A percentile compares a stretch with the other conserved stretches of the same genome.
phyloP scores from a whole-genome alignment of 768 basidiomycete species.

The Termitomyces sp. region DNA sequence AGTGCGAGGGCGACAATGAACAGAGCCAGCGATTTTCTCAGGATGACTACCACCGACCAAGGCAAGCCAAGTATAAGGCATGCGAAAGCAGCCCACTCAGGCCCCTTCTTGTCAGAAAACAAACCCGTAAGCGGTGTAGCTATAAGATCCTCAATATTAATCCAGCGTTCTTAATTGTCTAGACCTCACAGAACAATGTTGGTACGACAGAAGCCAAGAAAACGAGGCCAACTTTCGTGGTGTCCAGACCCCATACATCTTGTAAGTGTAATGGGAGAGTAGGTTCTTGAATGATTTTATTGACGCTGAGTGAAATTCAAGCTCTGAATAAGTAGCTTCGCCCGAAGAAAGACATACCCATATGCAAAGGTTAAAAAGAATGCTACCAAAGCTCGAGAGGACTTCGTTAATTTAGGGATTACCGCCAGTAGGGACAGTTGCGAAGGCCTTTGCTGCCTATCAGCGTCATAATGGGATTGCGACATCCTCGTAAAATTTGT shows the following conservation, averaged over 20 bases:
- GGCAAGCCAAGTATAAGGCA: constrained; percentile 54
- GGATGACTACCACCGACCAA: constrained; percentile 56
- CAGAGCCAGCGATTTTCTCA: constrained; percentile 41
- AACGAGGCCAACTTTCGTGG: constrained; percentile 59
- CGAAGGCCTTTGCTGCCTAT: constrained; percentile 1
- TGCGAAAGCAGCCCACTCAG: constrained; percentile 49
- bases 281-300: constrained; percentile 51
- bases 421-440: constrained; percentile 37
- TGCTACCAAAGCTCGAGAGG: constrained; percentile 46
- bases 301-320: constrained; percentile 29
- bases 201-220: constrained; percentile 65
- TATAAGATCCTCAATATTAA: constrained; percentile 17
- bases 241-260: constrained; percentile 41
- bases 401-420: constrained; percentile 36
- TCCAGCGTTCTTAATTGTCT: neutral
- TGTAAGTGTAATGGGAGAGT: constrained; percentile 55
- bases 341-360: constrained; percentile 38
- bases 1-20: constrained; percentile 49
- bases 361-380: constrained; percentile 45
- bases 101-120: constrained; percentile 50
- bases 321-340: neutral
- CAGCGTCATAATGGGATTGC: neutral
- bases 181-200: constrained; percentile 54
- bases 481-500: neutral
- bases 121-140: constrained; percentile 61